Conservation (phyloP, 2,329 filamentous ascomycete genomes). For the Onygena corvina region DNA sequence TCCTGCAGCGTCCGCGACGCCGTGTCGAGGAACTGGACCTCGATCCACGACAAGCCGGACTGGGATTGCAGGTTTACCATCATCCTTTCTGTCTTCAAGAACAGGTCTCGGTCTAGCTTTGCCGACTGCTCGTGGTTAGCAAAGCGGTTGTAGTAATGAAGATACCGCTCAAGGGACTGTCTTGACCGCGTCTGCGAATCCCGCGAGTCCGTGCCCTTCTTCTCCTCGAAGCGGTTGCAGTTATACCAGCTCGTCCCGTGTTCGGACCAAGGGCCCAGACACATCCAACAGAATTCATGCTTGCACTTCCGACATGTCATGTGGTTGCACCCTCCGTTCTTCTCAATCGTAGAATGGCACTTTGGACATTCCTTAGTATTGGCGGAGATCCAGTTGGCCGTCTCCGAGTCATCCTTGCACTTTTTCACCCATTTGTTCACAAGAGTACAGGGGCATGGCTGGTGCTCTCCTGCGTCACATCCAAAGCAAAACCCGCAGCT, state of each 20-base stretch:
- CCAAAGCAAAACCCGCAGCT: conserved; percentile 90
- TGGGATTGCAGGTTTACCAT: conserved; percentile 92
- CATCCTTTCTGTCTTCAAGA: conserved; percentile 94
- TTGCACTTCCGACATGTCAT: conserved; percentile 96
- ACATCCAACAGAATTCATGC: conserved; percentile 99
- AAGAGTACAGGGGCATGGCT: conserved; percentile 78
- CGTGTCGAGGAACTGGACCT: conserved; percentile 90
- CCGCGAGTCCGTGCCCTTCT: conserved; percentile 77
- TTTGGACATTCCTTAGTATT: conserved; percentile 98
- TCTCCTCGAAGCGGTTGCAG: conserved; percentile 94
- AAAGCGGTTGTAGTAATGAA: conserved; percentile 98
- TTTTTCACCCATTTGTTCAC: conserved; percentile 97
- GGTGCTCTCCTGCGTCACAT: conserved; percentile 78
- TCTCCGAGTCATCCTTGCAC: conserved; percentile 95
- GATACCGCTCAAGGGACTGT: conserved; percentile 83
- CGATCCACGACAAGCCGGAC: conserved; percentile 97
- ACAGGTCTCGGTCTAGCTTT: conserved; percentile 91
- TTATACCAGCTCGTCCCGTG: conserved; percentile 99
- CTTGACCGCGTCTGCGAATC: conserved; percentile 86
- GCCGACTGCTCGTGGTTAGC: conserved; percentile 98
- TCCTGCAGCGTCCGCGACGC: conserved; percentile 89
- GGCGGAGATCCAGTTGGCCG: conserved; percentile 97
- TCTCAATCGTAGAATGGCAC: conserved; percentile 94
- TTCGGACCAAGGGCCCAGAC: conserved; percentile 97
- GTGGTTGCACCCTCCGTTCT: conserved; percentile 96